A percentile compares a stretch with the other conserved stretches of the same genome.
Evolutionary conservation across 345 rosid genomes (phyloP).

Genomic region (Lepidium aucheri): DNA sequence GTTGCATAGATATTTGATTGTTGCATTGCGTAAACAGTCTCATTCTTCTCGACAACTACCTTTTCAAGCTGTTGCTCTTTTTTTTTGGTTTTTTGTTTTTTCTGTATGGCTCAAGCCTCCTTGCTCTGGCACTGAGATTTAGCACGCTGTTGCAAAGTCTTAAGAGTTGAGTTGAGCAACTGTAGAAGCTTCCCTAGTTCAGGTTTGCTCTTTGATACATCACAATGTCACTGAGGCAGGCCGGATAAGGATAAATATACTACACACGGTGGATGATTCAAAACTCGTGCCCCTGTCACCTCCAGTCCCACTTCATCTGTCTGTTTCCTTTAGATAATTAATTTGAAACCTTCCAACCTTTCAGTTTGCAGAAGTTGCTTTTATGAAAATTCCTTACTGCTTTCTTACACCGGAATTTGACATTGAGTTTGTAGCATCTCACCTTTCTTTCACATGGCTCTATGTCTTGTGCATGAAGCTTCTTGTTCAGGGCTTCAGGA

Average conservation of each 20-base stretch:
- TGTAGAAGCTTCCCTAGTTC: conserved; percentile 6
- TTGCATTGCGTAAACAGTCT: neutral
- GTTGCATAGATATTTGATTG: neutral
- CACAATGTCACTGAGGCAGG: conserved; percentile 25
- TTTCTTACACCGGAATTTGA: neutral
- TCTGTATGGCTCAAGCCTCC: neutral
- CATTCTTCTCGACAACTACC: neutral
- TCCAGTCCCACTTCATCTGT: neutral
- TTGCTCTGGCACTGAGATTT: conserved; percentile 6
- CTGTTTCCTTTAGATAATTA: neutral
- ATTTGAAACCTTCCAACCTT: conserved; percentile 5
- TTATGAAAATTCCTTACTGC: neutral
- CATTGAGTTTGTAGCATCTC: conserved; percentile 3
- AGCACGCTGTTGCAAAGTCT: conserved; percentile 25
- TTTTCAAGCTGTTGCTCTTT: neutral
- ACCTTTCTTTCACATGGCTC: neutral
- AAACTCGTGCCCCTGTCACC: neutral
- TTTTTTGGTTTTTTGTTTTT: neutral
- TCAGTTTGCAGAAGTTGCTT: conserved; percentile 7
- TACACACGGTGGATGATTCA: neutral
- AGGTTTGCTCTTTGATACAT: conserved; percentile 24
- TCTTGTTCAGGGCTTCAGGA: neutral
- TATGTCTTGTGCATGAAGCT: neutral
- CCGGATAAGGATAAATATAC: conserved; percentile 17
- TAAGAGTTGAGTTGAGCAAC: conserved; percentile 11